Conservation (phyloP, 1,284 basidiomycete genomes). For the Cryptococcus sp. region DNA sequence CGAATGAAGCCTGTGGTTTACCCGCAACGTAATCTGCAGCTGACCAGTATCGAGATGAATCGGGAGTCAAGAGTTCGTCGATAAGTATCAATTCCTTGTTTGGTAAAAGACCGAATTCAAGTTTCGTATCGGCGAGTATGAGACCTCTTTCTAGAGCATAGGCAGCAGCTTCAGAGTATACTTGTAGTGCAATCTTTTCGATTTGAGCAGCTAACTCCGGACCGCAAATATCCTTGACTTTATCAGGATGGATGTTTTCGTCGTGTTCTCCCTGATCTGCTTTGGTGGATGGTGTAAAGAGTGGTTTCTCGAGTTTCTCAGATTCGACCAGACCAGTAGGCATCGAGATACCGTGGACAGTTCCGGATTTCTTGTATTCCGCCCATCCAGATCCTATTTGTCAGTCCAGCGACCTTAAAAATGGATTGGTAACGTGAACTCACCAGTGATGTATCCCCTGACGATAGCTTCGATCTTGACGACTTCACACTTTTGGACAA, state of each 20-base stretch:
- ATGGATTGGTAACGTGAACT: conserved; percentile 19
- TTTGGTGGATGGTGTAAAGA: conserved; percentile 97
- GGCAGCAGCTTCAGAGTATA: conserved; percentile 63
- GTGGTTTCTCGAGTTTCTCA: conserved; percentile 70
- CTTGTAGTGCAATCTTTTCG: conserved; percentile 41
- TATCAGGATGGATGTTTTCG: conserved; percentile 93
- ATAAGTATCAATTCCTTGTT: conserved; percentile 68
- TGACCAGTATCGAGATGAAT: conserved; percentile 97
- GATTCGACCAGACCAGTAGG: conserved; percentile 79
- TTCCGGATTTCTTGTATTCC: conserved; percentile 85
- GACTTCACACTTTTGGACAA: conserved; percentile 84
- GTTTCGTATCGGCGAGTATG: conserved; percentile 93
- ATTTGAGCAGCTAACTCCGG: conserved; percentile 45
- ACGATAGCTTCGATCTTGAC: conserved; percentile 97
- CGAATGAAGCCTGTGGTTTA: conserved; percentile 79
- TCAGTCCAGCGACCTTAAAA: conserved; percentile 2
- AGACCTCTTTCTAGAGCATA: conserved; percentile 77
- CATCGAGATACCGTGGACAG: conserved; percentile 80
- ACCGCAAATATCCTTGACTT: conserved; percentile 52
- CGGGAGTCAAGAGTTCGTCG: conserved; percentile 94
- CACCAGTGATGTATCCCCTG: conserved; percentile 90
- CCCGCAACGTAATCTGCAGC: conserved; percentile 69
- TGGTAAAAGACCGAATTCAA: conserved; percentile 72
- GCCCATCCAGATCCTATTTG: conserved; percentile 82
- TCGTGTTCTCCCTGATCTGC: conserved; percentile 92